A percentile compares a stretch with the other conserved stretches of the same genome.
These are phyloP conservation scores for Combretum micranthum DNA, from an alignment of 345 rosid genomes.

Conservation along the genomic window DNA sequence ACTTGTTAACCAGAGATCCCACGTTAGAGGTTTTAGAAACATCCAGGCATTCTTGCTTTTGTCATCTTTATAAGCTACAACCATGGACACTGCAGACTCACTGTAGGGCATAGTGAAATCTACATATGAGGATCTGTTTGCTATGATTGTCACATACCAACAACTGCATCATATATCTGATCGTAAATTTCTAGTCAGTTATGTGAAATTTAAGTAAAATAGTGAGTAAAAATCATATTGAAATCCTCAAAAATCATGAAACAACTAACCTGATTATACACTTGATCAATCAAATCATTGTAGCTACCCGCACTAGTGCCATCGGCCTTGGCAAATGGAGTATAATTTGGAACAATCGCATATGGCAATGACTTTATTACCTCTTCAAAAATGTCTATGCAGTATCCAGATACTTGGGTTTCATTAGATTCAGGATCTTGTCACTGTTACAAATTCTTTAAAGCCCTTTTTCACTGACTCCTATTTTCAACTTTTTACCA, in stretches of 20 bases:
- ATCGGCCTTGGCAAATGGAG: neutral
- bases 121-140: conserved; percentile 8
- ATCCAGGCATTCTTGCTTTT: conserved; percentile 18
- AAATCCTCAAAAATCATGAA: neutral
- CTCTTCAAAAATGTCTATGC: neutral
- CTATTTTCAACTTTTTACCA: conserved; percentile 30
- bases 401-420: conserved; percentile 25
- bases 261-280: neutral
- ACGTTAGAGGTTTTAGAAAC: conserved; percentile 35
- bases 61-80: conserved; percentile 15
- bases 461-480: conserved; percentile 33
- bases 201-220: neutral
- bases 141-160: conserved; percentile 6
- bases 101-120: conserved; percentile 39
- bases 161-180: neutral
- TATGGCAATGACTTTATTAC: neutral
- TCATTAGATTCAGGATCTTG: conserved; percentile 15
- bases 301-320: neutral
- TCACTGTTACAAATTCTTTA: conserved; percentile 29
- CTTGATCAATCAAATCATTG: neutral
- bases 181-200: neutral
- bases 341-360: neutral
- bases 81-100: conserved; percentile 26
- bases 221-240: too few species aligned
- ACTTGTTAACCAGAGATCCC: conserved; percentile 31